phyloP scores from a whole-genome alignment of 768 basidiomycete species.

The Xerocomus brunneocitrinus region DNA sequence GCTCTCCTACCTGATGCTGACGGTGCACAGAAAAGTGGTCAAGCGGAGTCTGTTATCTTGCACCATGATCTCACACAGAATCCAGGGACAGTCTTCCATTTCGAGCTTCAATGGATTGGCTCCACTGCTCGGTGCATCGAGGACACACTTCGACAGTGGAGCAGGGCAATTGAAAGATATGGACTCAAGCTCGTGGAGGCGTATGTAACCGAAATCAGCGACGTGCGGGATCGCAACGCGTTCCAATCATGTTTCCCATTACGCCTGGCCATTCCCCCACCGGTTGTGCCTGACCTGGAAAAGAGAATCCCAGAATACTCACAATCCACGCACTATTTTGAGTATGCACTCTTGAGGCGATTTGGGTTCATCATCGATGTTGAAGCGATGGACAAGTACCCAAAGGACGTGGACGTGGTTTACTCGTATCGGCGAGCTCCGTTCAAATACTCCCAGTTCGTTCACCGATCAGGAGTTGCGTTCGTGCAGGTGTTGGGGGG shows the following conservation, averaged over 20 bases:
- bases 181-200: conserved; percentile 92
- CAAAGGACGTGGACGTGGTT: conserved; percentile 74
- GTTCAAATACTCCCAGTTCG: conserved; percentile 84
- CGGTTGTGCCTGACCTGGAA: conserved; percentile 61
- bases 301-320: conserved; percentile 64
- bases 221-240: conserved; percentile 78
- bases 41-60: conserved; percentile 82
- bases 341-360: conserved; percentile 68
- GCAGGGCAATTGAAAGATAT: conserved; percentile 77
- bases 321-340: conserved; percentile 69
- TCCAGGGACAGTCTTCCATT: conserved; percentile 90
- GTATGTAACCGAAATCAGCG: conserved; percentile 87
- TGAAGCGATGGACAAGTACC: conserved; percentile 73
- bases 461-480: conserved; percentile 84
- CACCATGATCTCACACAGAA: conserved; percentile 97
- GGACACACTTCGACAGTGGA: conserved; percentile 79
- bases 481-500: conserved; percentile 87
- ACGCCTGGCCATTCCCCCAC: conserved; percentile 70
- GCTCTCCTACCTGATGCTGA: conserved; percentile 9
- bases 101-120: conserved; percentile 96
- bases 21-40: conserved; percentile 64
- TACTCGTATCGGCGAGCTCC: conserved; percentile 85
- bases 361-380: conserved; percentile 84
- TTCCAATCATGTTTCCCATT: conserved; percentile 91
- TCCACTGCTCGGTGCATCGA: conserved; percentile 90